Evolutionary conservation across 2,329 filamentous ascomycete genomes (phyloP), one percentile per base, ranked within the genome.

Genomic region (Fusarium veterinarium): DNA sequence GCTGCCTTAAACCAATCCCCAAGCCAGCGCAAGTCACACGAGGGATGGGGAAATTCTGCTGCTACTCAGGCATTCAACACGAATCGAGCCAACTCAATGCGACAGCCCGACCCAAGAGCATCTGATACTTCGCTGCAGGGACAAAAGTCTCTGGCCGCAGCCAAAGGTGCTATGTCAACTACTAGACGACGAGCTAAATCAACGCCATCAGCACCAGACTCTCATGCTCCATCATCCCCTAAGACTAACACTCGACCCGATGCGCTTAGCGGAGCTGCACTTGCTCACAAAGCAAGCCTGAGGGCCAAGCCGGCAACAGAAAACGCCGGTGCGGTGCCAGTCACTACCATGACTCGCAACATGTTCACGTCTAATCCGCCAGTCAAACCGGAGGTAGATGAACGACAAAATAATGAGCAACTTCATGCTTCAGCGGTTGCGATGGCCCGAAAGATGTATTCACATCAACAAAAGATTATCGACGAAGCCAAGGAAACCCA

Each of bases 361-460:
- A 93, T 97, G 90, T 97, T 92, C 79, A 94, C 92, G 1, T 91
- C 93, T 3, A 84, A 90, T 38, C 94, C 95, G 8, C 91, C 91
- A 0, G 89, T 97, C 6, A 86, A 89, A 31, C 84, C 88, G 4
- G 93, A 97, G 77, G 83, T 90, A 0, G 91, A 96, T 44, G 94
- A 97, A 77, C 88, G 91, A 80, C 91, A 89, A 69, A 90, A 89
- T 64, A 89, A 91, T 48, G 92, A 94, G 73, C 90, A 91, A 8
- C 84, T 97, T 6, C 92, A 92, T 71, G 93, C 94, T 35, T 95
- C 94, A 25, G 94, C 95, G 5, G 85, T 97, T 6, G 93, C 93
- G 16, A 97, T 98, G 94, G 95, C 95, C 11, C 93, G 92, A 81
- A 90, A 92, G 75, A 95, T 97, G 91, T 97, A 95, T 79, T 89